These are phyloP conservation scores for Kwoniella sp. DNA, from an alignment of 768 basidiomycete species.

Conservation along the genomic window DNA sequence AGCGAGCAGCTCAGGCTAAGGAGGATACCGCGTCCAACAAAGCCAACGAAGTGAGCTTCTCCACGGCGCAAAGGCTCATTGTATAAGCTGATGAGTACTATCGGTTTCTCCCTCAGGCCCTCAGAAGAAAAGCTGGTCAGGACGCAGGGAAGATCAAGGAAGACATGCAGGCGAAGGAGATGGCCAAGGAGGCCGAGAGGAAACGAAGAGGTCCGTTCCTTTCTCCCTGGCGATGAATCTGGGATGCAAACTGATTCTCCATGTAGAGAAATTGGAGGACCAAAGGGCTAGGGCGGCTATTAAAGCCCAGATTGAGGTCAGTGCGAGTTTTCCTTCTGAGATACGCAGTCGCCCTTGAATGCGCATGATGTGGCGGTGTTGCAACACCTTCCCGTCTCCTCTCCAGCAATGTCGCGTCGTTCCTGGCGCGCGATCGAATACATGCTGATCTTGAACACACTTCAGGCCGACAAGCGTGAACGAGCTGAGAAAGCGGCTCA, in stretches of 20 bases:
- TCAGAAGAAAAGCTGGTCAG: slow-evolving; percentile 77
- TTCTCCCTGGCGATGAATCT: no score
- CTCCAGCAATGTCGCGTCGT: no score
- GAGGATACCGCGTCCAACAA: slow-evolving; percentile 70
- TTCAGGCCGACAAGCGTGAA: slow-evolving; percentile 76
- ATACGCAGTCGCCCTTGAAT: no score
- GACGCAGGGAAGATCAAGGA: slow-evolving; percentile 80
- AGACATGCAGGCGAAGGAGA: slow-evolving; percentile 63
- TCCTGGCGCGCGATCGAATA: no score
- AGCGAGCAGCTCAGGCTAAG: slow-evolving; percentile 71
- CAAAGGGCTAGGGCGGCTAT: slow-evolving; percentile 80
- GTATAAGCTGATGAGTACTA: no score
- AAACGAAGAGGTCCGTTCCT: slow-evolving; percentile 68
- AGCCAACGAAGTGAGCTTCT: slow-evolving; percentile 48
- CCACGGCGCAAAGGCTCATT: no score
- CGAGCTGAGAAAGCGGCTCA: slow-evolving; percentile 83
- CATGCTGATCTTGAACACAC: slow-evolving; percentile 6
- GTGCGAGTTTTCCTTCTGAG: no score
- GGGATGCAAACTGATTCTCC: background rate
- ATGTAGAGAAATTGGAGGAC: slow-evolving; percentile 83
- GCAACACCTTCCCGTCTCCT: no score
- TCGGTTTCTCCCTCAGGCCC: no score
- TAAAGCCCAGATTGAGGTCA: slow-evolving; percentile 82
- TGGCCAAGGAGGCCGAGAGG: slow-evolving; percentile 69
- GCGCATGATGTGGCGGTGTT: no score